Percentiles rank a stretch among this genome's conserved stretches.
Conservation (phyloP, 2,329 filamentous ascomycete species). For the Orbilia oligospora region DNA sequence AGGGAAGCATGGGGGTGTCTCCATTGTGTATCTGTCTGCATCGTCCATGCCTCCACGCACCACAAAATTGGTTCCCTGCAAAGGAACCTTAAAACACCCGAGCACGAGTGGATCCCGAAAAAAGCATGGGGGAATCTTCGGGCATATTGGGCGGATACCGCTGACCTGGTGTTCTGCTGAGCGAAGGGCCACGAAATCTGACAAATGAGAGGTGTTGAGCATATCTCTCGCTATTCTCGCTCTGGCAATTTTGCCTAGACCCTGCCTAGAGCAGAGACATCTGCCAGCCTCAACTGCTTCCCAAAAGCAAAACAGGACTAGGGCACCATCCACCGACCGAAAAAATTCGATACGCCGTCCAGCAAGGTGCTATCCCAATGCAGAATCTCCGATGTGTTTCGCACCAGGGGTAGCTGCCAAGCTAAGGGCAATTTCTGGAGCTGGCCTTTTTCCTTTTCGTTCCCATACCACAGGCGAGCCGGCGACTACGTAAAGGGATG, state of each 20-base stretch:
- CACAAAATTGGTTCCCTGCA: slow-evolving; percentile 53
- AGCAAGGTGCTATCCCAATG: slow-evolving; percentile 54
- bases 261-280: slow-evolving; percentile 42
- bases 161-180: slow-evolving; percentile 24
- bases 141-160: slow-evolving; percentile 38
- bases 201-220: slow-evolving; percentile 60
- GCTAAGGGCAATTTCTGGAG: slow-evolving; percentile 54
- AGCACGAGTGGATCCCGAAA: slow-evolving; percentile 60
- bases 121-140: slow-evolving; percentile 57
- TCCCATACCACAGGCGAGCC: slow-evolving; percentile 53
- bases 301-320: slow-evolving; percentile 50
- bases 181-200: slow-evolving; percentile 29
- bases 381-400: slow-evolving; percentile 60
- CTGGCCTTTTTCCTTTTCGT: slow-evolving; percentile 27
- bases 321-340: slow-evolving; percentile 9
- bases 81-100: slow-evolving; percentile 61
- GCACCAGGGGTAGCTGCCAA: slow-evolving; percentile 57
- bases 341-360: slow-evolving; percentile 60
- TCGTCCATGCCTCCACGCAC: slow-evolving; percentile 56
- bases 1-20: slow-evolving; percentile 43
- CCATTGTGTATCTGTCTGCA: slow-evolving; percentile 44
- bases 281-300: slow-evolving; percentile 26
- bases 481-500: slow-evolving; percentile 61
- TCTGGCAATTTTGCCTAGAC: slow-evolving; percentile 61
- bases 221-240: slow-evolving; percentile 57